Percentiles rank a stretch among this genome's conserved stretches.
Evolutionary conservation across 2,329 filamentous ascomycete genomes (phyloP).

Genomic region (Epichloe sp.): DNA sequence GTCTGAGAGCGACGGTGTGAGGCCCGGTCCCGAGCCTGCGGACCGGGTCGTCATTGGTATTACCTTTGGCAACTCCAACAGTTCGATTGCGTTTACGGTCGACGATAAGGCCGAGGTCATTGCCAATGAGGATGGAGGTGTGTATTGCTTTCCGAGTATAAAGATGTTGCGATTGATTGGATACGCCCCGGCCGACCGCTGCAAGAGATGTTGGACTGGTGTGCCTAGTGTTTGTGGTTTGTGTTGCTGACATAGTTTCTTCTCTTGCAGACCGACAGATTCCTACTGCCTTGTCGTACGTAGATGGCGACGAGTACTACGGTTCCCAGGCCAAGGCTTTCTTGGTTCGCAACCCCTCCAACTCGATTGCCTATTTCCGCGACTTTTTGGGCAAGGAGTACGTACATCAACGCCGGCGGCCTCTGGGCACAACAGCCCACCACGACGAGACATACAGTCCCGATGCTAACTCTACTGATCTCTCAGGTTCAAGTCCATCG

Average conservation of each 20-base stretch:
- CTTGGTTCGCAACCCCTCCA: slow-evolving; percentile 79
- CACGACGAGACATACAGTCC: too few relatives aligned
- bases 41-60: slow-evolving; percentile 76
- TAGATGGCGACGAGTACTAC: slow-evolving; percentile 92
- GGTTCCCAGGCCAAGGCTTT: slow-evolving; percentile 91
- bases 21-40: slow-evolving; percentile 36
- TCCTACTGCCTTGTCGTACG: slow-evolving; percentile 84
- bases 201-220: neutral
- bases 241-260: neutral
- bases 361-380: slow-evolving; percentile 91
- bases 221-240: neutral
- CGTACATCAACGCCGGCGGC: slow-evolving; percentile 13
- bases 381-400: slow-evolving; percentile 94
- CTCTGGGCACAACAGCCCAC: neutral
- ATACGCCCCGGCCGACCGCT: neutral
- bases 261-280: slow-evolving; percentile 73
- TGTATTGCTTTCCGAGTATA: slow-evolving; percentile 17
- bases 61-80: slow-evolving; percentile 96
- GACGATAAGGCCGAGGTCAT: slow-evolving; percentile 97
- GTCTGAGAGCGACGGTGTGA: slow-evolving; percentile 32
- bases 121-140: slow-evolving; percentile 95
- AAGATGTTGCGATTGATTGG: neutral
- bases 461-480: neutral
- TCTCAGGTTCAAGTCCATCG: slow-evolving; percentile 76
- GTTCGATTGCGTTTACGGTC: slow-evolving; percentile 84